Base-by-base conservation (phyloP, 345 rosid species). In the Eucalyptus decipiens region DNA sequence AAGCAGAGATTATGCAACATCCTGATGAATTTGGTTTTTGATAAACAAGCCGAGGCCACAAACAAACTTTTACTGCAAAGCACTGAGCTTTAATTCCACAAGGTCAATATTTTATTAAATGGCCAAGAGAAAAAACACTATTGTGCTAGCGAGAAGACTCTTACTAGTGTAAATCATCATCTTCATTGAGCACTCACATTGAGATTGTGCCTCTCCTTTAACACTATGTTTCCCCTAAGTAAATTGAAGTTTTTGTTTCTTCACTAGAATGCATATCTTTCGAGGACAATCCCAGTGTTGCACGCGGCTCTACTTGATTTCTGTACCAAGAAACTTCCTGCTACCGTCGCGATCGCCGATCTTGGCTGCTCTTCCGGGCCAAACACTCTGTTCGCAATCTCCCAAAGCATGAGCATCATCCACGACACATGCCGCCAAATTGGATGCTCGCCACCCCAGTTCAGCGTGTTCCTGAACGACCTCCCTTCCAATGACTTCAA, bases 361-460 rank as follows among this genome's bases (percentile, higher is more conserved):
- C 88, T 94, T 12, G 95, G 96, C 48, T 94, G 96, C 88, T 90
- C 94, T 88, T 92, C 95, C 3, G 93, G 94, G 54, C 94, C 93
- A 43, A 93, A 90, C 89, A 60, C 93, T 34, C 67, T 93, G 37
- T 15, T 60, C 13, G 89, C 91, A 1, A 87, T 92, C 34, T 87
- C 91, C 9, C 67, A 90, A 34, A 88, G 93, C 85, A 85, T 87
- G 58, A 86, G 80, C 86, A 72, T 85, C 87, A 85, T 92, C 80
- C 65, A 87, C 49, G 51, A 56, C 51, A 80, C 62, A 13, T 91
- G 86, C 90, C 62, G 18, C 23, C 86, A 87, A 85, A 58, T 90
- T 17, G 91, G 90, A 45, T 88, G 86, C 62, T 37, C 89, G 1
- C 49, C 89, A 1, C 93, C 93, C 3, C 92, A 90, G 58, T 92